phyloP scores from a whole-genome alignment of 2,329 filamentous ascomycete genomes.

The Knufia petricola region DNA sequence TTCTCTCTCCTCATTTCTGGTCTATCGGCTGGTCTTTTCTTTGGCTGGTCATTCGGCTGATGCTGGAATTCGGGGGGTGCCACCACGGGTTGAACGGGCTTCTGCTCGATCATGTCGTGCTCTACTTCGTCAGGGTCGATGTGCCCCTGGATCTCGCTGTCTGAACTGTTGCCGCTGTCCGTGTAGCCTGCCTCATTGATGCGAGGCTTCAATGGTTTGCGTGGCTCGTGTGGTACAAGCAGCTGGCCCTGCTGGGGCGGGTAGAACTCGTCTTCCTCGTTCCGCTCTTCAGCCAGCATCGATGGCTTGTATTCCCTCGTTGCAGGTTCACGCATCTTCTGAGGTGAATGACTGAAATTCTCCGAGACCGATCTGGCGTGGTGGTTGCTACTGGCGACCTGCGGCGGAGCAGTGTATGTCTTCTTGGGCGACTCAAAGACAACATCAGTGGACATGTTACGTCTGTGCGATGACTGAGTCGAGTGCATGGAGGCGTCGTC shows the following conservation, averaged over 20 bases:
- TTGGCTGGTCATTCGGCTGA: conserved; percentile 59
- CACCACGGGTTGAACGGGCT: conserved; percentile 65
- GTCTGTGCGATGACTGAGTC: conserved; percentile 40
- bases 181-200: conserved; percentile 15
- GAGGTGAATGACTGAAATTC: conserved; percentile 16
- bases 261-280: not conserved
- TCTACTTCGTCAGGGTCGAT: conserved; percentile 24
- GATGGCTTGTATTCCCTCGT: conserved; percentile 14
- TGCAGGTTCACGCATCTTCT: conserved; percentile 13
- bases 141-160: conserved; percentile 28
- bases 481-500: conserved; percentile 40
- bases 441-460: conserved; percentile 34
- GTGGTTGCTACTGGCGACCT: conserved; percentile 16
- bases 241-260: conserved; percentile 7
- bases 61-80: conserved; percentile 73
- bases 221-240: conserved; percentile 29
- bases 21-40: conserved; percentile 60
- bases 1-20: conserved; percentile 71
- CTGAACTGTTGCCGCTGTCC: conserved; percentile 31
- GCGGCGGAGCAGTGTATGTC: conserved; percentile 13
- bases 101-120: conserved; percentile 36
- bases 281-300: conserved; percentile 14
- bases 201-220: conserved; percentile 22
- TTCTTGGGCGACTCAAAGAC: conserved; percentile 43
- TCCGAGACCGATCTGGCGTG: conserved; percentile 23